Percentiles rank a stretch among this genome's conserved stretches.
phyloP scores from a whole-genome alignment of 108 stramenopile species.

The Fragilaria crotonensis region DNA sequence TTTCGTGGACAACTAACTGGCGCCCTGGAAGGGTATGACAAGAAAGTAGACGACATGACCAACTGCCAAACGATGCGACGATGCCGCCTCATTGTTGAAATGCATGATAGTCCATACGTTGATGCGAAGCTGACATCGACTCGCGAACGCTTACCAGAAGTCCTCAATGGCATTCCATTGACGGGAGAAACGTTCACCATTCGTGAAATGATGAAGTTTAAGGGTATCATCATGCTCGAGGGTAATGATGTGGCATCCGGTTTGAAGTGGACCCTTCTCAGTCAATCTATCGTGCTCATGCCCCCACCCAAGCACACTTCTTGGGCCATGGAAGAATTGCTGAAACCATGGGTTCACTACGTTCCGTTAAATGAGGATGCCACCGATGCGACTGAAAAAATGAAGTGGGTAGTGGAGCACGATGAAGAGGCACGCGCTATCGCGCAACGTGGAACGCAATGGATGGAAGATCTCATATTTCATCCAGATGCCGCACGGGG shows the following conservation, averaged over 20 bases:
- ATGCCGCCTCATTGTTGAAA: constrained; percentile 57
- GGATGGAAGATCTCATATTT: constrained; percentile 32
- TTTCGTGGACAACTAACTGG: constrained; percentile 70
- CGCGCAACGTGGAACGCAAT: constrained; percentile 29
- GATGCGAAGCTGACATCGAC: constrained; percentile 58
- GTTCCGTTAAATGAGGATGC: constrained; percentile 36
- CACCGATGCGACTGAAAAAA: constrained; percentile 33
- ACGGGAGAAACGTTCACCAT: constrained; percentile 18
- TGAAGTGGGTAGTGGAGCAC: constrained; percentile 41
- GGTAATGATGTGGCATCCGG: constrained; percentile 81
- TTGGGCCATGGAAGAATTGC: constrained; percentile 67
- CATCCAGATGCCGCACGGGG: constrained; percentile 16
- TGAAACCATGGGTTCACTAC: constrained; percentile 55
- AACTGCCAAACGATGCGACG: constrained; percentile 40
- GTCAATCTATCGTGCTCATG: constrained; percentile 69
- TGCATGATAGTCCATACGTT: constrained; percentile 46
- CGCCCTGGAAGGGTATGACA: constrained; percentile 29
- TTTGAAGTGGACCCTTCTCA: constrained; percentile 60
- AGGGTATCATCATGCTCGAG: constrained; percentile 59
- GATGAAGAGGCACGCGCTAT: constrained; percentile 34
- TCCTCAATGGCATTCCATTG: constrained; percentile 36
- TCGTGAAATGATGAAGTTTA: constrained; percentile 26
- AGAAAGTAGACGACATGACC: constrained; percentile 23
- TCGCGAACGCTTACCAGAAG: constrained; percentile 32
- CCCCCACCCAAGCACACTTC: constrained; percentile 53